phyloP scores from a whole-genome alignment of 768 basidiomycete species.

The Hydnomerulius pinastri region DNA sequence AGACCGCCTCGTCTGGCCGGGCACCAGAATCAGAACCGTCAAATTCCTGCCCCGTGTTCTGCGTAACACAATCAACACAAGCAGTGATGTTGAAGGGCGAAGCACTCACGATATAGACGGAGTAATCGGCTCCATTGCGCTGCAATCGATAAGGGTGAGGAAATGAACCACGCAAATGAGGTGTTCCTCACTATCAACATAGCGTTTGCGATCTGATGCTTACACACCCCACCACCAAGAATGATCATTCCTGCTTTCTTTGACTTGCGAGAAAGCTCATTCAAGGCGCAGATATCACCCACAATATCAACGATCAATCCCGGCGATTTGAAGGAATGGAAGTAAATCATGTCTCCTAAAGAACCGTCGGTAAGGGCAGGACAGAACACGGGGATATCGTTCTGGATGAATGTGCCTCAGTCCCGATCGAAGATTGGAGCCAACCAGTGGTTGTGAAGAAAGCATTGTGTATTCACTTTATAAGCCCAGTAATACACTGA shows the following conservation, averaged over 20 bases:
- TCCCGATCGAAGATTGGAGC: conserved; percentile 14
- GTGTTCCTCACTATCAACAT: conserved; percentile 84
- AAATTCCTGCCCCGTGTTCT: conserved; percentile 99
- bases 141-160: conserved; percentile 33
- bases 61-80: conserved; percentile 1
- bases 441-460: conserved; percentile 9
- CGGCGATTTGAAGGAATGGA: conserved; percentile 90
- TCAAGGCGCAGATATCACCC: conserved; percentile 86
- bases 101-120: conserved; percentile 83
- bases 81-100: not conserved
- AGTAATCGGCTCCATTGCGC: conserved; percentile 98
- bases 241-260: conserved; percentile 98
- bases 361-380: conserved; percentile 98
- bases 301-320: conserved; percentile 92
- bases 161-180: not conserved
- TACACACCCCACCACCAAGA: conserved; percentile 96
- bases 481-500: conserved; percentile 99
- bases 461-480: conserved; percentile 70
- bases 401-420: conserved; percentile 54
- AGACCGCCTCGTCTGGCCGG: conserved; percentile 94
- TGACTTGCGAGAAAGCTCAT: conserved; percentile 85
- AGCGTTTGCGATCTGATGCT: conserved; percentile 99
- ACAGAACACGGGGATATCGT: conserved; percentile 98
- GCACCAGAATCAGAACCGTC: conserved; percentile 98
- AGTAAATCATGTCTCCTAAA: conserved; percentile 98